Base-by-base conservation (phyloP, 768 basidiomycete genomes). In the Hygrocybe coccinea region DNA sequence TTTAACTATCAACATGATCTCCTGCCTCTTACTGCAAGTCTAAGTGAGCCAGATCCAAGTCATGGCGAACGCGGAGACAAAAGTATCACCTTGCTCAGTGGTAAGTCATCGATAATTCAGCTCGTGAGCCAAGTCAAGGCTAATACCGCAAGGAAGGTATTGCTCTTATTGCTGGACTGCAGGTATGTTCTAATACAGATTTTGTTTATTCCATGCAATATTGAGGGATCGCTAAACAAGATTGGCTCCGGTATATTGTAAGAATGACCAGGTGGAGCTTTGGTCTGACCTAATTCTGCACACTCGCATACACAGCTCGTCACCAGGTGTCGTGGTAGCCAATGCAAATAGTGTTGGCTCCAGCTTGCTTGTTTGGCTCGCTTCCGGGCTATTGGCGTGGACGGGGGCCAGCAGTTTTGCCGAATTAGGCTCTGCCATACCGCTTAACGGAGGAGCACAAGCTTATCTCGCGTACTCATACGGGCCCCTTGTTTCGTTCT, bases 171-270 rank as follows among this genome's bases (percentile, higher is more conserved):
- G 84, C 89, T 15, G 91, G 93, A 6, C 70, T 83, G 61, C 92
- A 95, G 77, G 88, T 87, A 64, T 62, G 70, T 52, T 50, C 51
- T 29, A 5, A 34, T 5, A 2, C 5, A 3, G 15, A 8, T 34
- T 34, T 61, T 19, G 22, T 41, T 34, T 24, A 36, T 21, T 3
- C 1, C 17, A 24, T 38, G 11, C n/a, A 33, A 36, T 14, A 17
- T 11, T 29, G 43, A 12, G 38, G 33, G 7, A 38, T 24, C 39
- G 36, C 35, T 37, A 25, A 14, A 52, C 15, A 52, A 89, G 85
- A 89, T 92, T 70, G 93, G 93, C 14, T 95, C 92, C 15, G 93
- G 93, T 34, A 97, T 97, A 56, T 97, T 95, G 91, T 92, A 65
- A 60, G n/a, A n/a, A n/a, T n/a, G 86, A 7, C 39, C 22, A 7